A percentile compares a stretch with the other conserved stretches of the same genome.
Evolutionary conservation across 768 basidiomycete species (phyloP).

Genomic region (Xerocomellus chrysenteron): DNA sequence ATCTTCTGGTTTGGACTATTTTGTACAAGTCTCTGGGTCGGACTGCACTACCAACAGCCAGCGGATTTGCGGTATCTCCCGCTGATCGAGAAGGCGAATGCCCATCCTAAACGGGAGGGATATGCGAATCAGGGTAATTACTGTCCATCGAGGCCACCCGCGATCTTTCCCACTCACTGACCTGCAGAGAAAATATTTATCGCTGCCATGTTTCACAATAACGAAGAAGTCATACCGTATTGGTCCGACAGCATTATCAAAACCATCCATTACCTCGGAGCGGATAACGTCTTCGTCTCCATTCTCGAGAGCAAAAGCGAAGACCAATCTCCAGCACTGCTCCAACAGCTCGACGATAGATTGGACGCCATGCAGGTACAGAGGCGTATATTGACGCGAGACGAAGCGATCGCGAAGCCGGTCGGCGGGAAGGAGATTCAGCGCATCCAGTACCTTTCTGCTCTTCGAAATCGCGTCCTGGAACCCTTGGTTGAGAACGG

Average conservation of each 20-base stretch:
- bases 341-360: slow-evolving; percentile 8
- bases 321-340: slow-evolving; percentile 11
- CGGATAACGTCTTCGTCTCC: slow-evolving; percentile 43
- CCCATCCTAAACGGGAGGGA: slow-evolving; percentile 12
- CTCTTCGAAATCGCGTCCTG: slow-evolving; percentile 41
- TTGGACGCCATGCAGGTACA: slow-evolving; percentile 12
- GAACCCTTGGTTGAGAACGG: slow-evolving; percentile 39
- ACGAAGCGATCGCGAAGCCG: slow-evolving; percentile 8
- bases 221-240: slow-evolving; percentile 37
- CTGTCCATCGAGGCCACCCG: too few relatives aligned
- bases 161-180: not conserved
- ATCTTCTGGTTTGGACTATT: slow-evolving; percentile 8
- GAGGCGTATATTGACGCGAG: slow-evolving; percentile 14
- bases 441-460: slow-evolving; percentile 11
- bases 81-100: slow-evolving; percentile 13
- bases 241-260: slow-evolving; percentile 38
- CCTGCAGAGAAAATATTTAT: slow-evolving; percentile 17
- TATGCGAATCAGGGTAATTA: slow-evolving; percentile 15
- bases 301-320: slow-evolving; percentile 39
- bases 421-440: not conserved
- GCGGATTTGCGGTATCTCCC: slow-evolving; percentile 17
- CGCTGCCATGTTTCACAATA: slow-evolving; percentile 40
- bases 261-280: slow-evolving; percentile 39
- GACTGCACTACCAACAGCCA: not conserved
- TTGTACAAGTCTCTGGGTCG: not conserved